A percentile compares a stretch with the other conserved stretches of the same genome.
phyloP scores from a whole-genome alignment of 495 filamentous ascomycete species.

The Physcia stellaris region DNA sequence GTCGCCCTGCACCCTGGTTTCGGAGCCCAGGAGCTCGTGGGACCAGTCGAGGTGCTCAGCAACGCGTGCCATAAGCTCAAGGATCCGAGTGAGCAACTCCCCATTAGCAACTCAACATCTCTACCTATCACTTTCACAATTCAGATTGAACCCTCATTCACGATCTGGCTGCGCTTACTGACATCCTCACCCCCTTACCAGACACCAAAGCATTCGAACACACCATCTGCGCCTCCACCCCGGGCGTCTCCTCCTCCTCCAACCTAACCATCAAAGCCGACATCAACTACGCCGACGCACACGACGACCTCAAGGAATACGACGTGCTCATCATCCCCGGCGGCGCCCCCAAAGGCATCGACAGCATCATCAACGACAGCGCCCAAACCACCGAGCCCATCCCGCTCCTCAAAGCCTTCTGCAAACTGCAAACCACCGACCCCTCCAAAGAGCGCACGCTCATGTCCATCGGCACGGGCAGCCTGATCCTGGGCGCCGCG shows the following conservation, averaged over 20 bases:
- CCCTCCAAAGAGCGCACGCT: slow-evolving; percentile 58
- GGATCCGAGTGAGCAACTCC: slow-evolving; percentile 47
- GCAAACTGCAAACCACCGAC: slow-evolving; percentile 52
- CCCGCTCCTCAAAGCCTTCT: slow-evolving; percentile 48
- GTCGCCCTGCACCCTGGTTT: slow-evolving; percentile 33
- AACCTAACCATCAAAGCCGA: slow-evolving; percentile 31
- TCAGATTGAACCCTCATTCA: not conserved
- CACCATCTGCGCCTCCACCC: slow-evolving; percentile 28
- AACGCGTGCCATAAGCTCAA: slow-evolving; percentile 45
- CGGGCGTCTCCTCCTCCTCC: slow-evolving; percentile 28
- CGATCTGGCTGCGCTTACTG: not conserved
- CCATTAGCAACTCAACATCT: no score
- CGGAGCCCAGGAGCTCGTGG: slow-evolving; percentile 47
- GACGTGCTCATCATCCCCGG: slow-evolving; percentile 58
- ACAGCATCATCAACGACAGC: slow-evolving; percentile 30
- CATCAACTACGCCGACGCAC: slow-evolving; percentile 44
- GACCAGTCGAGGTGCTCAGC: slow-evolving; percentile 51
- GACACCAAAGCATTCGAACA: slow-evolving; percentile 31
- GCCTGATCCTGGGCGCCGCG: slow-evolving; percentile 54
- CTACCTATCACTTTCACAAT: not conserved
- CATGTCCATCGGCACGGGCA: slow-evolving; percentile 64
- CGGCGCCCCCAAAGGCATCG: no score
- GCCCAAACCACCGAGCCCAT: slow-evolving; percentile 41
- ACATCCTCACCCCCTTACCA: slow-evolving; percentile 6
- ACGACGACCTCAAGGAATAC: slow-evolving; percentile 52